Base-by-base conservation (phyloP, 2,329 filamentous ascomycete genomes). In the Monosporascus sp. region DNA sequence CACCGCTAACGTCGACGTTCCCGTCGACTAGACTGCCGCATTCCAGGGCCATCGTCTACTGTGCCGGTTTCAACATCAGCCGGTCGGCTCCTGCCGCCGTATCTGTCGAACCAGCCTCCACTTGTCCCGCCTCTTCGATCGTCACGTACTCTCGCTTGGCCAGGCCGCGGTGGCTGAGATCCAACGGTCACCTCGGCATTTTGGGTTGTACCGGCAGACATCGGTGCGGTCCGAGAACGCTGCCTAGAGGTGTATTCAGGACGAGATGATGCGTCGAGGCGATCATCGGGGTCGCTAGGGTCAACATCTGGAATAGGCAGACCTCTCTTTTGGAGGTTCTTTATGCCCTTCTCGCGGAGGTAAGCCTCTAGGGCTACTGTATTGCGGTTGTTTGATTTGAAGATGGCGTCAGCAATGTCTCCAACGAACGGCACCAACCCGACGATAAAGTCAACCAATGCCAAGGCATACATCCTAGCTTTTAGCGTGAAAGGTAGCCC, bases 401-500 rank as follows among this genome's bases (percentile, higher is more conserved):
- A 87, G 3, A 83, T 69, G 6, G 87, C 87, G 64, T 94, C 90
- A 40, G 79, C 81, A 2, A 93, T 55, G 63, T 93, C 90, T n/a
- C 90, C 90, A 0, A 91, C 57, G 57, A 93, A 82, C 0, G 90
- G 90, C 1, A 93, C 76, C 3, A 94, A 73, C 6, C 90, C 90
- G 36, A 92, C 76, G 38, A 80, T 68, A 61, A 94, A 90, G 66
- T 95, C 90, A 41, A 92, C 55, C 3, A 80, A 64, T 52, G 97
- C 82, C 71, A 96, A 95, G 65, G 91, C 71, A 59, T 91, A 70
- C 94, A 99, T 97, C 65, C 80, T 80, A 27, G 80, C 69, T 52
- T 82, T 77, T 49, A 93, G 71, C 9, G 69, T 65, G 5, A 70
- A 59, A 1, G 87, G 86, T 5, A 97, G 81, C 16, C 89, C 90